phyloP scores from a whole-genome alignment of 2,329 filamentous ascomycete species.

The Mariannaea sp. region DNA sequence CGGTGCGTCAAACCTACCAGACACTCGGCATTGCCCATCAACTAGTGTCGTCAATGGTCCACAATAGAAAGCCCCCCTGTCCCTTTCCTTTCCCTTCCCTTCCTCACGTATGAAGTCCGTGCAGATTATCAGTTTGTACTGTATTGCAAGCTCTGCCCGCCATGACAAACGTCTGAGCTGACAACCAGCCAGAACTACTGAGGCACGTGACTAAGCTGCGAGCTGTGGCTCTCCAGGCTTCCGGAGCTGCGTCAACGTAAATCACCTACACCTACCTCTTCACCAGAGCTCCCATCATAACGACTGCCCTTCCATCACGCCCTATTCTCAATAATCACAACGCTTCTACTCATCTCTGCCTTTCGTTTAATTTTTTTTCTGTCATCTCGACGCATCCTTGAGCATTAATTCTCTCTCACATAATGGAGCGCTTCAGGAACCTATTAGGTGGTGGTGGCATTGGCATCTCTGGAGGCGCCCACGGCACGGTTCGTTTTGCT shows the following conservation, averaged over 20 bases:
- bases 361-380: slow-evolving; percentile 2
- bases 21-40: not conserved
- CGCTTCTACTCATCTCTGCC: slow-evolving; percentile 5
- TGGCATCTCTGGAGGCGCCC: slow-evolving; percentile 59
- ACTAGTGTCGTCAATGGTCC: slow-evolving; percentile 8
- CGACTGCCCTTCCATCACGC: slow-evolving; percentile 23
- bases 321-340: slow-evolving; percentile 12
- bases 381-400: slow-evolving; percentile 1
- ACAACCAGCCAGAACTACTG: slow-evolving; percentile 22
- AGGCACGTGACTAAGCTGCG: slow-evolving; percentile 38
- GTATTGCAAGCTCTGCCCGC: too few species aligned
- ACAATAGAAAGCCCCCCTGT: not conserved
- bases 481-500: slow-evolving; percentile 45
- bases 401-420: slow-evolving; percentile 32
- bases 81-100: too few species aligned
- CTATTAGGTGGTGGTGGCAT: slow-evolving; percentile 81
- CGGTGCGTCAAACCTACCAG: slow-evolving; percentile 31
- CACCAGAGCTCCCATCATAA: slow-evolving; percentile 33
- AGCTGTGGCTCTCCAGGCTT: slow-evolving; percentile 40
- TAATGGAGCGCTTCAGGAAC: slow-evolving; percentile 90
- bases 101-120: too few species aligned
- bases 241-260: slow-evolving; percentile 43
- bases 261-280: slow-evolving; percentile 32
- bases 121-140: too few species aligned
- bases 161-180: slow-evolving; percentile 14